These are phyloP conservation scores for Tricholoma furcatifolium DNA, from an alignment of 768 basidiomycete genomes.

Conservation along the genomic window DNA sequence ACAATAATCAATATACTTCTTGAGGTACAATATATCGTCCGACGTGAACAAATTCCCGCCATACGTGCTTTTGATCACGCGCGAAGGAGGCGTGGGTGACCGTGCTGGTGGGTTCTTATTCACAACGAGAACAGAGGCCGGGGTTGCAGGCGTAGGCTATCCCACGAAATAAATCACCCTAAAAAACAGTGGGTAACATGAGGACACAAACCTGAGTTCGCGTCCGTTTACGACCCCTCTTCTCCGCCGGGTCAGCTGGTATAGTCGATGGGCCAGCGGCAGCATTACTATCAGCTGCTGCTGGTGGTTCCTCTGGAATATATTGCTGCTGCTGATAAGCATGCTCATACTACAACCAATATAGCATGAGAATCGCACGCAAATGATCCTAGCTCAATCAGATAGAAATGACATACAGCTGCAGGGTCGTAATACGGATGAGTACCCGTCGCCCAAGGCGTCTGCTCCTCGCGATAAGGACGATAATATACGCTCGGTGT, in stretches of 20 bases:
- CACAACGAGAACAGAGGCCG: conserved; percentile 63
- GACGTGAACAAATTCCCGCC: conserved; percentile 86
- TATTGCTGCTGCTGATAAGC: conserved; percentile 55
- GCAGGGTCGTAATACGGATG: conserved; percentile 56
- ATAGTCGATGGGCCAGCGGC: conserved; percentile 39
- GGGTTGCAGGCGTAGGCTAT: conserved; percentile 61
- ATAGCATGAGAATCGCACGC: not conserved
- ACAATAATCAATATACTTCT: conserved; percentile 88
- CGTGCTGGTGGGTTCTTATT: conserved; percentile 70
- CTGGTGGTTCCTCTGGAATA: conserved; percentile 52
- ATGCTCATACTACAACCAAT: conserved; percentile 48
- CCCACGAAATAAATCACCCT: not conserved
- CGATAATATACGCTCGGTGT: conserved; percentile 57
- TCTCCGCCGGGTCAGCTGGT: conserved; percentile 34
- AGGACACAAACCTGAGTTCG: conserved; percentile 45
- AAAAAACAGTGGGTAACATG: conserved; percentile 2
- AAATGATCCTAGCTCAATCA: not conserved
- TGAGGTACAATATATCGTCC: conserved; percentile 80
- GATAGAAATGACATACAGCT: conserved; percentile 34
- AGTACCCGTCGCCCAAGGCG: conserved; percentile 42
- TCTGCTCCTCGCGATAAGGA: conserved; percentile 57
- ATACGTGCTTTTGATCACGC: conserved; percentile 86
- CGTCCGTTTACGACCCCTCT: conserved; percentile 69
- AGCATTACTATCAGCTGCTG: conserved; percentile 35
- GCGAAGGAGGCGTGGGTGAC: conserved; percentile 80